Base-by-base conservation (phyloP, 768 basidiomycete species). In the Podaxis carcinomalis region DNA sequence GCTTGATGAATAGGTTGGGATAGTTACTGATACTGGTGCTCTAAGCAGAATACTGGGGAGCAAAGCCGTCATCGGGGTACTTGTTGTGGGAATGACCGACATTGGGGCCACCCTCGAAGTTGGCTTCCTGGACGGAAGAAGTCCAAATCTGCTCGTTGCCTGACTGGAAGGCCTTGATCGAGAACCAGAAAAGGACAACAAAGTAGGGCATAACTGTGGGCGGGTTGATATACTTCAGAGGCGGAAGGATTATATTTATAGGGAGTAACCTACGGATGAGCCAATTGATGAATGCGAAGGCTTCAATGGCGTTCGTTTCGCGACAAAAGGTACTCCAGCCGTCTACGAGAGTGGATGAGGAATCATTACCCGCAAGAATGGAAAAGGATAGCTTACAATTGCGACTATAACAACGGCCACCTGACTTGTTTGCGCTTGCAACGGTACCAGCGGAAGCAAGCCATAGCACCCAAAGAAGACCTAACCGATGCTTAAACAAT, bases 401-500 rank as follows among this genome's bases (percentile, higher is more conserved):
- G 47, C 42, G 37, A 23, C 32, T 32, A 54, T n/a, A 21, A 54
- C 61, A 40, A 58, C 37, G 59, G 35, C 69, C 71, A 46, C 56
- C 64, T 16, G 56, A 4, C 5, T 50, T 52, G 61, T 62, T 69
- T 4, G 63, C 65, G 19, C 70, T 64, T 5, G 77, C 73, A 19
- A 75, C 63, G 6, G 70, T 65, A 5, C 72, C 75, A 5, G 73
- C 81, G 51, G 72, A 73, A 16, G 78, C 67, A 47, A 81, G 71
- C 77, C 78, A 82, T 51, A 82, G 61, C 51, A 81, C 68, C 77
- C 79, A 81, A 3, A 82, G 73, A 44, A 80, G 63, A 54, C 67
- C 80, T 79, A 63, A 52, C 7, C 32, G 35, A 44, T 10, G 27
- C 25, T 36, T 32, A 16, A 28, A 36, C 5, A 13, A 23, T 53